Evolutionary conservation across 148 eudicot species (phyloP).

Genomic region (Camellia sinensis): DNA sequence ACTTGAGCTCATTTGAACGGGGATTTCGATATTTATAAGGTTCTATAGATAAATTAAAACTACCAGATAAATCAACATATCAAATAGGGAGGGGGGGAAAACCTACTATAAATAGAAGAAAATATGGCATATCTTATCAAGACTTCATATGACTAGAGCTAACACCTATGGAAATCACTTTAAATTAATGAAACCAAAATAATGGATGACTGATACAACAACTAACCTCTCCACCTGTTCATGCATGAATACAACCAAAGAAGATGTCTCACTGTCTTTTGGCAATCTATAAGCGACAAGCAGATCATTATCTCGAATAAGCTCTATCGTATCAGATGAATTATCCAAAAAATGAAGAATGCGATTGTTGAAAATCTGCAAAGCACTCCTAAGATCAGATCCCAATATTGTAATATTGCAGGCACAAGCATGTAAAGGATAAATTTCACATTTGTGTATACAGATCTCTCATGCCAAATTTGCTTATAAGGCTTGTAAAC

Average conservation of each 20-base stretch:
- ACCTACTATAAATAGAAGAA: background rate
- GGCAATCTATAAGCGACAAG: constrained; percentile 85
- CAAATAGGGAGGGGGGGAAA: background rate
- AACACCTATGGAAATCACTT: background rate
- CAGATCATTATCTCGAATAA: constrained; percentile 64
- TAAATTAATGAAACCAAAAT: background rate
- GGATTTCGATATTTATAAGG: background rate
- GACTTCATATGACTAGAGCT: background rate
- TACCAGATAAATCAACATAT: background rate
- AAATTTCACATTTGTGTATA: background rate
- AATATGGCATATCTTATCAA: background rate
- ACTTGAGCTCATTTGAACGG: background rate
- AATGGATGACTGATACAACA: background rate
- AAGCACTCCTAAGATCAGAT: constrained; percentile 15
- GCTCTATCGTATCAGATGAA: constrained; percentile 52
- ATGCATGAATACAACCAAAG: constrained; percentile 68
- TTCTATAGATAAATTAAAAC: background rate
- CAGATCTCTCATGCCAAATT: background rate
- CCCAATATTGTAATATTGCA: background rate
- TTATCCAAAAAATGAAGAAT: constrained; percentile 54
- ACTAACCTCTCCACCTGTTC: constrained; percentile 48
- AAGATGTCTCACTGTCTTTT: constrained; percentile 43
- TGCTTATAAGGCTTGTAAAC: background rate
- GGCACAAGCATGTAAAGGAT: background rate
- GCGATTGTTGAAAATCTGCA: constrained; percentile 56